Evolutionary conservation across 1,284 basidiomycete species (phyloP).

Genomic region (Cryptococcus floricola): DNA sequence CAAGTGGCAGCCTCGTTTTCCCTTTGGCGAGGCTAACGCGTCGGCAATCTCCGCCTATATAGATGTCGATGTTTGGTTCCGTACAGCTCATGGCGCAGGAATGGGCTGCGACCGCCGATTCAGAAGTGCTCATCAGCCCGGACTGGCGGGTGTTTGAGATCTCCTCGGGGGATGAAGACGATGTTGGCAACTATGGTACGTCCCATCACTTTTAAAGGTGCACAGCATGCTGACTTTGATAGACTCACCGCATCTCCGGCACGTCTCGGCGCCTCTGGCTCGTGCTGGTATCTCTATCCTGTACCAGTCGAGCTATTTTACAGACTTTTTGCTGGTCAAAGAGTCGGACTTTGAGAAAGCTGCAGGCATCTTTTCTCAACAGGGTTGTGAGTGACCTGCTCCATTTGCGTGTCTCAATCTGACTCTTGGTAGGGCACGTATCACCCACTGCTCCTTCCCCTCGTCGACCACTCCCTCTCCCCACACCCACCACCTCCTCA

Average conservation of each 20-base stretch:
- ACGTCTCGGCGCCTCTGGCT: slow-evolving; percentile 71
- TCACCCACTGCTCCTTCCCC: slow-evolving; percentile 7
- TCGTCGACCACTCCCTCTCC: slow-evolving; percentile 21
- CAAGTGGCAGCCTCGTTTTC: slow-evolving; percentile 15
- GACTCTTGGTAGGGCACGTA: slow-evolving; percentile 3
- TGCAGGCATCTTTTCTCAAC: slow-evolving; percentile 27
- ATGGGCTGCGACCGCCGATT: slow-evolving; percentile 22
- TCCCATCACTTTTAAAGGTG: background rate
- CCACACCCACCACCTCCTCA: slow-evolving; percentile 11
- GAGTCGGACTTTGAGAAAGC: slow-evolving; percentile 34
- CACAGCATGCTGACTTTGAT: background rate
- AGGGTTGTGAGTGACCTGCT: slow-evolving; percentile 36
- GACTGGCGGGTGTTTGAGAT: slow-evolving; percentile 46
- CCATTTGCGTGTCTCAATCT: background rate
- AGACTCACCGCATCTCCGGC: slow-evolving; percentile 56
- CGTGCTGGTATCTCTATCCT: slow-evolving; percentile 75
- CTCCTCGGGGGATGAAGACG: slow-evolving; percentile 32
- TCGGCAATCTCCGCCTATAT: background rate
- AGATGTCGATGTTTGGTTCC: slow-evolving; percentile 43
- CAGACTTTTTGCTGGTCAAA: slow-evolving; percentile 70
- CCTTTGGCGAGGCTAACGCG: too few species aligned
- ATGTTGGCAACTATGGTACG: slow-evolving; percentile 37
- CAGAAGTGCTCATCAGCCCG: slow-evolving; percentile 29
- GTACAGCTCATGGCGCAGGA: slow-evolving; percentile 27
- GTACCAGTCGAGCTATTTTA: slow-evolving; percentile 79